These are phyloP conservation scores for Chenopodium berlandieri DNA, from an alignment of 148 eudicot genomes.

Conservation along the genomic window DNA sequence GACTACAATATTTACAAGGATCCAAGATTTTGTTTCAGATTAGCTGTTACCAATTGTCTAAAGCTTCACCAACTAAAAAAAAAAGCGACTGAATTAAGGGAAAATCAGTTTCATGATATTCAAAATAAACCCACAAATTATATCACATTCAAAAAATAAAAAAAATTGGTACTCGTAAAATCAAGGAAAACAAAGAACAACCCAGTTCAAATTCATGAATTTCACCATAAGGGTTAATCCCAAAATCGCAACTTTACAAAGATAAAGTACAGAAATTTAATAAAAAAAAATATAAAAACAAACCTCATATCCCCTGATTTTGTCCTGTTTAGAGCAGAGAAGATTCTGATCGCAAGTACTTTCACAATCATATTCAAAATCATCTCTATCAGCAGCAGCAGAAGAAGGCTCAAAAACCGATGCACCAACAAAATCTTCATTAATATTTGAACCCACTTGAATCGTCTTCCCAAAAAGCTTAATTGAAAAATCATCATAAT, in stretches of 20 bases:
- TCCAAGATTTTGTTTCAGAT: too few species aligned
- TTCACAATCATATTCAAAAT: constrained; percentile 28
- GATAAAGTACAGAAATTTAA: neutral
- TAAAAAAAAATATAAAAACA: neutral
- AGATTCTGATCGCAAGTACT: constrained; percentile 15
- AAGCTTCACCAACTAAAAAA: neutral
- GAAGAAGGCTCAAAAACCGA: neutral
- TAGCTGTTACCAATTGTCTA: neutral
- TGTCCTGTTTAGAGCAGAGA: constrained; percentile 25
- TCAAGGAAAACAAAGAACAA: constrained; percentile 15
- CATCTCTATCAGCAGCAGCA: constrained; percentile 9
- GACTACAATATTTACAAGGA: neutral
- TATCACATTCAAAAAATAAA: neutral
- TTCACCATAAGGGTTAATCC: constrained; percentile 25
- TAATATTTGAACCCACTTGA: constrained; percentile 19
- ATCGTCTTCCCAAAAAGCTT: constrained; percentile 71
- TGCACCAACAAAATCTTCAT: constrained; percentile 3
- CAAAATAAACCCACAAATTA: neutral
- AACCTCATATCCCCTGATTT: constrained; percentile 17
- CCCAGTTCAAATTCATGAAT: constrained; percentile 27
- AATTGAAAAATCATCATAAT: constrained; percentile 40
- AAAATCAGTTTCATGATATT: neutral
- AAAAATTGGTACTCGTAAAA: constrained; percentile 9
- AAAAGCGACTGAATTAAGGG: neutral
- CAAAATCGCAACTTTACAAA: constrained; percentile 5